phyloP scores from a whole-genome alignment of 1,284 basidiomycete genomes.

The Fomitiporia mediterranea region DNA sequence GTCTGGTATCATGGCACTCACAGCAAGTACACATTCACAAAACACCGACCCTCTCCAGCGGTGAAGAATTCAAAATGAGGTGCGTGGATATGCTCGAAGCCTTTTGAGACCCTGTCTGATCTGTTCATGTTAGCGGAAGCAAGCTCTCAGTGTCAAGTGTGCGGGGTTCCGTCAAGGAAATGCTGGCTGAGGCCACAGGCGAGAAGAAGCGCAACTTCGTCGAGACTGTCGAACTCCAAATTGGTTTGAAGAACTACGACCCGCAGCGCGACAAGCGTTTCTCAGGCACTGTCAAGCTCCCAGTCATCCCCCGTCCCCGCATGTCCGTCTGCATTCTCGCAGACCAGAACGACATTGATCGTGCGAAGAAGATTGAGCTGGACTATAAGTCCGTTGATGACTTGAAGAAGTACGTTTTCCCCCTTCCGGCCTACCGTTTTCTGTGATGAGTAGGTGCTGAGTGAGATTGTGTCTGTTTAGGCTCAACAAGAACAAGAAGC shows the following conservation, averaged over 20 bases:
- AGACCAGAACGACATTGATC: slow-evolving; percentile 98
- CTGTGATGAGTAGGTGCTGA: background rate
- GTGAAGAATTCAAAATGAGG: slow-evolving; percentile 20
- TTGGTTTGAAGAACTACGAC: slow-evolving; percentile 98
- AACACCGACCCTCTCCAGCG: slow-evolving; percentile 16
- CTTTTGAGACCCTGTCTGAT: background rate
- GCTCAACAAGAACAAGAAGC: slow-evolving; percentile 99
- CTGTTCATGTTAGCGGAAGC: slow-evolving; percentile 28
- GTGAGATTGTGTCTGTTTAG: slow-evolving; percentile 32
- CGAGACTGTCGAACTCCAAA: slow-evolving; percentile 93
- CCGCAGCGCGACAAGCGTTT: slow-evolving; percentile 95
- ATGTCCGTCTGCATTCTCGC: slow-evolving; percentile 99
- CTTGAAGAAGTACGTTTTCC: slow-evolving; percentile 82
- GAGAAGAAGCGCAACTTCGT: slow-evolving; percentile 89
- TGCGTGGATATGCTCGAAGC: background rate
- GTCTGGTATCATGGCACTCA: too few species aligned
- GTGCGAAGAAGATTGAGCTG: slow-evolving; percentile 94
- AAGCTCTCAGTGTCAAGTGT: slow-evolving; percentile 99
- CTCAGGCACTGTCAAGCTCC: slow-evolving; percentile 97
- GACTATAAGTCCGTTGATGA: slow-evolving; percentile 99
- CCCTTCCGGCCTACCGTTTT: too few species aligned
- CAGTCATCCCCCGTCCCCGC: slow-evolving; percentile 94
- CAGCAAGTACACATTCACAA: background rate
- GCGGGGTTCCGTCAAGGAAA: slow-evolving; percentile 90
- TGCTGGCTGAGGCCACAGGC: slow-evolving; percentile 71